Conservation (phyloP, 768 basidiomycete genomes). For the Chlorophyllum brunneum region DNA sequence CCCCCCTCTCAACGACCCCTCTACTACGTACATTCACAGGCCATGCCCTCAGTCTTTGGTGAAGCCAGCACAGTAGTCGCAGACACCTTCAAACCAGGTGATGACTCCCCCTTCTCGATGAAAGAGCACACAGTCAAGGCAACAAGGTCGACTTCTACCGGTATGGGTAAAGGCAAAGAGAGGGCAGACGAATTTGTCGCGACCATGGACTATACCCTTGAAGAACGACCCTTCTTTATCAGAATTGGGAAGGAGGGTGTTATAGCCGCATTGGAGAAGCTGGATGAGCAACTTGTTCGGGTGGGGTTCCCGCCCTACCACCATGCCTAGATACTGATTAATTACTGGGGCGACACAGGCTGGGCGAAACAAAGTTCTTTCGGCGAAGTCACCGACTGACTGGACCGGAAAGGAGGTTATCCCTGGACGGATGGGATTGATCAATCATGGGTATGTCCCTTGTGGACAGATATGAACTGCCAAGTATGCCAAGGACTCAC, state of each 20-base stretch:
- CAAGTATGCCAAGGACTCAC: not conserved
- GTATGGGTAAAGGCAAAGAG: constrained; percentile 9
- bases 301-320: constrained; percentile 32
- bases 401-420: constrained; percentile 72
- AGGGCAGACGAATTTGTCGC: constrained; percentile 37
- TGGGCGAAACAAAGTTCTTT: constrained; percentile 54
- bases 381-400: constrained; percentile 62
- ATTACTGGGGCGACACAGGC: too few relatives aligned
- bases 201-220: constrained; percentile 44
- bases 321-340: too few relatives aligned
- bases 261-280: constrained; percentile 63
- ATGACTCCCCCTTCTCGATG: constrained; percentile 16
- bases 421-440: constrained; percentile 69
- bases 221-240: constrained; percentile 69
- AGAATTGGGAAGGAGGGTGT: constrained; percentile 65
- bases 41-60: constrained; percentile 33
- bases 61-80: constrained; percentile 46
- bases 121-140: constrained; percentile 9
- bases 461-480: not conserved
- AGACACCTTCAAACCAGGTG: constrained; percentile 26
- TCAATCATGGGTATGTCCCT: constrained; percentile 56
- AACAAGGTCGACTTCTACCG: not conserved
- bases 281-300: constrained; percentile 57
- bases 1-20: too few relatives aligned
- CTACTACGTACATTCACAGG: too few relatives aligned